Evolutionary conservation across 345 rosid genomes (phyloP).

Genomic region (Hibiscus trionum): DNA sequence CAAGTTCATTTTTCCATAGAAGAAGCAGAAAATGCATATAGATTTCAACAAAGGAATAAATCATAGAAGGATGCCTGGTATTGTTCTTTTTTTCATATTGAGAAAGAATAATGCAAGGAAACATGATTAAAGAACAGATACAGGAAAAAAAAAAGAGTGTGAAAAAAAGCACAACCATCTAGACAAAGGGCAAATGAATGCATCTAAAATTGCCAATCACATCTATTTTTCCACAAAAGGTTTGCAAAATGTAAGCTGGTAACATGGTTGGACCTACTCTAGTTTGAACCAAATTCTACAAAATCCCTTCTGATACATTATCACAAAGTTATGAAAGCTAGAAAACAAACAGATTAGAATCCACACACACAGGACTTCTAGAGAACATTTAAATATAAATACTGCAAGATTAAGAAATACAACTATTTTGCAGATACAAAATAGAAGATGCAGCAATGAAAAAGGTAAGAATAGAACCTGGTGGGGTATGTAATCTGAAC

Average conservation of each 20-base stretch:
- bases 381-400: not conserved
- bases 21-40: not conserved
- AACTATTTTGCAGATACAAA: not conserved
- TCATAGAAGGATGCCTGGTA: not conserved
- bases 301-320: not conserved
- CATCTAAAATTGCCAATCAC: no score
- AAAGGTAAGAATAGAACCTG: constrained; percentile 34
- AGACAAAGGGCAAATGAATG: no score
- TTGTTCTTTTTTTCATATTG: not conserved
- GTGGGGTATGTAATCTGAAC: constrained; percentile 69
- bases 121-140: no score
- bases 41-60: not conserved
- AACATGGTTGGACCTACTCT: no score
- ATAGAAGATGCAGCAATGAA: not conserved
- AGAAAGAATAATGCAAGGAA: not conserved
- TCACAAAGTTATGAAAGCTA: not conserved
- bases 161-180: no score
- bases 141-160: no score
- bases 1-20: not conserved
- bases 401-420: not conserved
- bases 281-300: no score
- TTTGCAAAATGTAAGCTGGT: no score
- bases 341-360: not conserved
- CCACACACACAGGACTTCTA: not conserved
- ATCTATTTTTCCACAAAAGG: no score